phyloP scores from a whole-genome alignment of 345 rosid genomes.

The Citrus maxima region DNA sequence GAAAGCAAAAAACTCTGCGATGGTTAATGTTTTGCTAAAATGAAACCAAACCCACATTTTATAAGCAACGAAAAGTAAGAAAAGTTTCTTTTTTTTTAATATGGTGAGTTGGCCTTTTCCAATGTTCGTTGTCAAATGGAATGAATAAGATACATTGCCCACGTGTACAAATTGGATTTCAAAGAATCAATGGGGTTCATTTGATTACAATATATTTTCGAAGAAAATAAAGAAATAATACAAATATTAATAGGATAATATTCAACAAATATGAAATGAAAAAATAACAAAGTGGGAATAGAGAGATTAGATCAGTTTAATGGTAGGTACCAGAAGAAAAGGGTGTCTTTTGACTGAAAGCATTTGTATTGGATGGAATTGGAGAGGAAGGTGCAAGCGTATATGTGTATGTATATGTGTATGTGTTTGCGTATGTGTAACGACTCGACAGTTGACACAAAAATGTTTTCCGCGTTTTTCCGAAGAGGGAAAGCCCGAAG shows the following conservation, averaged over 20 bases:
- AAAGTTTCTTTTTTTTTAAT: background rate
- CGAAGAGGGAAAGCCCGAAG: background rate
- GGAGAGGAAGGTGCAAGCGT: no score
- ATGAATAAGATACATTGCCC: slow-evolving; percentile 1
- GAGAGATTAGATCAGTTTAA: background rate
- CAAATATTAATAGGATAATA: no score
- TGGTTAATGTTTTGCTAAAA: background rate
- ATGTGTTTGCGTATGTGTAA: slow-evolving; percentile 13
- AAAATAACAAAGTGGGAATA: background rate
- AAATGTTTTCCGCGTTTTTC: slow-evolving; percentile 12
- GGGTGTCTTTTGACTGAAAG: slow-evolving; percentile 12
- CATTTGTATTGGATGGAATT: slow-evolving; percentile 23
- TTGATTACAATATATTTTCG: background rate
- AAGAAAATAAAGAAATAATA: background rate
- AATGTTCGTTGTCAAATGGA: slow-evolving; percentile 19
- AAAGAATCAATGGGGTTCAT: background rate
- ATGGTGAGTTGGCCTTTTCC: slow-evolving; percentile 8
- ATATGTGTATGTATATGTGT: slow-evolving; percentile 7
- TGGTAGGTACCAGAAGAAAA: slow-evolving; percentile 20
- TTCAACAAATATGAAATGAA: background rate
- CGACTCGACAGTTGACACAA: background rate
- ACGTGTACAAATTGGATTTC: slow-evolving; percentile 23
- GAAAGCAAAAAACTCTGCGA: background rate
- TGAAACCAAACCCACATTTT: slow-evolving; percentile 8
- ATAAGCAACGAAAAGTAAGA: slow-evolving; percentile 12